Conservation (phyloP, 2,329 filamentous ascomycete species). For the Phaeoacremonium minimum region DNA sequence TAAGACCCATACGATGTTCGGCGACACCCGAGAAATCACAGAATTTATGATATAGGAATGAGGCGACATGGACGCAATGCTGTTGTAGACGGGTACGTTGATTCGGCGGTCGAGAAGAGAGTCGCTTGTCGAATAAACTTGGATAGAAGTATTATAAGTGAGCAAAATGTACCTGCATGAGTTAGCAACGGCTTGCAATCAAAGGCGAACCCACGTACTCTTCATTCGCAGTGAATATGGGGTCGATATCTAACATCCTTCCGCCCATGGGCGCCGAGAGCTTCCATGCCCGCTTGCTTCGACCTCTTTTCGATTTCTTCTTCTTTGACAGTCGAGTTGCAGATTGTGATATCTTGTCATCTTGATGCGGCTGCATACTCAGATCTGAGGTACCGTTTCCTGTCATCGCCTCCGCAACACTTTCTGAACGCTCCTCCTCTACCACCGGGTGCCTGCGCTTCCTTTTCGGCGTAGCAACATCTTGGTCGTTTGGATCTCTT, state of each 20-base stretch:
- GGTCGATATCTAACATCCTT: slow-evolving; percentile 60
- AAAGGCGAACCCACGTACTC: slow-evolving; percentile 38
- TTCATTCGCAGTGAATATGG: slow-evolving; percentile 58
- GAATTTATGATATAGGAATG: slow-evolving; percentile 36
- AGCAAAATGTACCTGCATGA: slow-evolving; percentile 66
- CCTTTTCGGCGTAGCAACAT: slow-evolving; percentile 13
- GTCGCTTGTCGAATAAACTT: slow-evolving; percentile 75
- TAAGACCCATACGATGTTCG: slow-evolving; percentile 55
- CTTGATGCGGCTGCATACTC: no score
- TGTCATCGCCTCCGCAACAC: no score
- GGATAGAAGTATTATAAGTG: slow-evolving; percentile 68
- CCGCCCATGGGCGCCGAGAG: slow-evolving; percentile 63
- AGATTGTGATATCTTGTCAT: no score
- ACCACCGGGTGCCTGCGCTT: slow-evolving; percentile 8
- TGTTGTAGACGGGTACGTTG: slow-evolving; percentile 30
- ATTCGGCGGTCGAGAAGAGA: slow-evolving; percentile 78
- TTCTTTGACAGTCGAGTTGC: background rate
- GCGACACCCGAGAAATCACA: slow-evolving; percentile 32
- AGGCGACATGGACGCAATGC: slow-evolving; percentile 26
- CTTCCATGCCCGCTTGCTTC: slow-evolving; percentile 39
- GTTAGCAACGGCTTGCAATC: slow-evolving; percentile 15
- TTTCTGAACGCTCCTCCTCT: slow-evolving; percentile 6
- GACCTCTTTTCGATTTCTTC: slow-evolving; percentile 12
- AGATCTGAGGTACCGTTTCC: no score
- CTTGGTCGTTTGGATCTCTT: slow-evolving; percentile 11